Base-by-base conservation (phyloP, 2,329 filamentous ascomycete species). In the Penicillium sp. region DNA sequence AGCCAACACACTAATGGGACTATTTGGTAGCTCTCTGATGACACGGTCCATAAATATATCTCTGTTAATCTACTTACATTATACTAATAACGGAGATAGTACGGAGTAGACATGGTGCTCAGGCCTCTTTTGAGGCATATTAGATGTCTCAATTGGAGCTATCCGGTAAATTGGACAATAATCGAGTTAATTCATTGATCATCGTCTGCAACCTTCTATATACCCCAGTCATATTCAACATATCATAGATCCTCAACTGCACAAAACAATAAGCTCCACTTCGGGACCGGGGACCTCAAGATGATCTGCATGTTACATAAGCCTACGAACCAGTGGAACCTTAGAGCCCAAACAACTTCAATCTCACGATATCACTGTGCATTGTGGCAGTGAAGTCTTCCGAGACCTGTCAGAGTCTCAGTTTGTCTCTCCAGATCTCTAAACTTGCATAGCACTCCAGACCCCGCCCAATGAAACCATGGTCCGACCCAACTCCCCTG, bases 391-490 rank as follows among this genome's bases (percentile, higher is more conserved):
- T 38, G 28, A 53, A 53, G 17, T 17, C 50, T 40, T 48, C 19
- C 25, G 36, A 30, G 43, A 22, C 40, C 51, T 38, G 17, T 49
- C 30, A 26, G 28, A 22, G 53, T 41, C 43, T 53, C 31, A 40
- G 28, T 30, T 30, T 50, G 22, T 33, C 30, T 44, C 17, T 43
- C 26, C 10, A 31, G 14, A 35, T n/a, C 36, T 33, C 14, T 17
- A 38, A 26, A n/a, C 35, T 49, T 26, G 14, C 19, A 19, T 22
- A 37, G 16, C 17, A 11, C 22, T 22, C 25, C n/a, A 28, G 17
- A 28, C 47, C 47, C 36, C 37, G 37, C 17, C 53, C 55, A 62
- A 64, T 63, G 56, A 59, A 42, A 61, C 58, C 48, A 71, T 72
- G 69, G 61, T 66, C 51, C 61, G 51, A 61, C 51, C 55, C 44